Evolutionary conservation across 768 basidiomycete genomes (phyloP).

Genomic region (Boletus sp.): DNA sequence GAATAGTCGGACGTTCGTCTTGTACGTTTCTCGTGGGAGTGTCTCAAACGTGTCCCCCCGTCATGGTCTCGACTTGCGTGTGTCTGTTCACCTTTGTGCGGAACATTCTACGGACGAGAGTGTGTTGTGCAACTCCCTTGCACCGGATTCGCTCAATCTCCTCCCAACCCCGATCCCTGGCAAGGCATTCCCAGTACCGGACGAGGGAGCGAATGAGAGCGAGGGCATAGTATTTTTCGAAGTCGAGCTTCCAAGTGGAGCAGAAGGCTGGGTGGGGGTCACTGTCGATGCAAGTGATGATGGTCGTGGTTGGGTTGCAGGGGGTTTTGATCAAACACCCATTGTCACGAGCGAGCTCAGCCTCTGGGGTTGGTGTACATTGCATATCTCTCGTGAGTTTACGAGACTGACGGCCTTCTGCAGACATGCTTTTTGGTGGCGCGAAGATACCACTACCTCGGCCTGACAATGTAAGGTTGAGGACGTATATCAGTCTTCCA

Average conservation of each 20-base stretch:
- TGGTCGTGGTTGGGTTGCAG: conserved; percentile 60
- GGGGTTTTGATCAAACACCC: conserved; percentile 42
- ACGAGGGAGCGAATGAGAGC: conserved; percentile 70
- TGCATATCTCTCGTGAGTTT: not conserved
- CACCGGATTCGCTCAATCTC: conserved; percentile 51
- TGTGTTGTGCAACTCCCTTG: conserved; percentile 38
- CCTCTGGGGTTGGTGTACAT: conserved; percentile 40
- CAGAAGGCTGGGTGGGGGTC: conserved; percentile 49
- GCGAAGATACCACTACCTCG: conserved; percentile 32
- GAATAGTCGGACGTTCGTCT: conserved; percentile 37
- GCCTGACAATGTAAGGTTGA: conserved; percentile 34
- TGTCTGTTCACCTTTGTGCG: conserved; percentile 47
- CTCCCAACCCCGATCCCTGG: conserved; percentile 59
- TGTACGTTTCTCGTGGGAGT: conserved; percentile 62
- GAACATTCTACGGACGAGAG: conserved; percentile 15
- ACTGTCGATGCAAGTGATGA: conserved; percentile 45
- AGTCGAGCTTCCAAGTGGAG: conserved; percentile 35
- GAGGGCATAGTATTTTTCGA: conserved; percentile 70
- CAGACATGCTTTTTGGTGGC: conserved; percentile 41
- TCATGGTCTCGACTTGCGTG: conserved; percentile 41
- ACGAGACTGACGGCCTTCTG: conserved; percentile 8
- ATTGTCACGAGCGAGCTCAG: conserved; percentile 32
- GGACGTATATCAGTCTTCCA: conserved; percentile 48
- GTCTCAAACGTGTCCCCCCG: conserved; percentile 51
- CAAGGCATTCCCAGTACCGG: conserved; percentile 58